Base-by-base conservation (phyloP, 2,329 filamentous ascomycete genomes). In the Teratosphaeria zuluensis region DNA sequence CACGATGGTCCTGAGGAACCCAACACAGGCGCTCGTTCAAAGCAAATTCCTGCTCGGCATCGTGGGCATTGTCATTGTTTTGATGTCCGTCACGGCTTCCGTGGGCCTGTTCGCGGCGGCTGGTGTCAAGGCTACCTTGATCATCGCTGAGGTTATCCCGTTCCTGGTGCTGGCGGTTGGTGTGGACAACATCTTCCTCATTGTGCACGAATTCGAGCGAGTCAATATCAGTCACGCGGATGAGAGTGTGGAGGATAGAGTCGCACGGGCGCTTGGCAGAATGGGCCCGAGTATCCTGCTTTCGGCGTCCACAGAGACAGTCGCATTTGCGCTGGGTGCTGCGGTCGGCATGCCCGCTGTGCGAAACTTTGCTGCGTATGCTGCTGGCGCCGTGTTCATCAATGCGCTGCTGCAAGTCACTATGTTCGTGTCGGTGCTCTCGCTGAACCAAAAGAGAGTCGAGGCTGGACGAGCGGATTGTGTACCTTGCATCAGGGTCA, bases 261-360 rank as follows among this genome's bases (percentile, higher is more conserved):
- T 97, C 58, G 88, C 90, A 5, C 87, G 88, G 68, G 89, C 94
- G 2, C 79, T 97, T n/a, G 92, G 94, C 24, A 85, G 94, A 57
- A 99, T 99, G 86, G 94, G 94, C 0, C 94, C 94, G 2, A 97
- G 92, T 1, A 97, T 99, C 57, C 81, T 99, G 19, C 86, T 99
- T 48, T 97, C 94, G 8, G 92, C 92, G n/a, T 81, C 89, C 35
- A 96, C 92, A 0, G 94, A 99, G 73, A 99, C 92, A 0, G 85
- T 92, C 28, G 92, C 92, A 1, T 99, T 99, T 73, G 87, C 91
- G 1, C 81, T 99, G 11, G 94, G 94, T 12, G 89, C 90, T 51
- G 92, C 94, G 61, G 95, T 96, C 6, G 92, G 92, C 54, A 99
- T 99, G 94, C 94, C 95, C 16, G 94, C 94, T 1, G 95, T 99